Conservation (phyloP, 108 stramenopile species). For the Cyclotella baltica region DNA sequence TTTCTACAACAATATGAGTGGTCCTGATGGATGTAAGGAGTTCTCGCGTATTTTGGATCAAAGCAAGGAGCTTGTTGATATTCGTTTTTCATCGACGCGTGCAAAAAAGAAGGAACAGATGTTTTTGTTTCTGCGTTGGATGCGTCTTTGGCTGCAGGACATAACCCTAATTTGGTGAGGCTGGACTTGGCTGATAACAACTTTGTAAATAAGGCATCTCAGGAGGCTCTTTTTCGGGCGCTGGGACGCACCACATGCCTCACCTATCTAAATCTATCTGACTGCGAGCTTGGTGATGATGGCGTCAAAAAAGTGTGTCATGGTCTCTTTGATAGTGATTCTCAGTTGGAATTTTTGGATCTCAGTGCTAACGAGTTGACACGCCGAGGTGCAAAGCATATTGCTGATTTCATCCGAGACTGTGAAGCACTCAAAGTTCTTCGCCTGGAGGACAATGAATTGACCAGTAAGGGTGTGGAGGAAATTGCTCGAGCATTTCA, state of each 20-base stretch:
- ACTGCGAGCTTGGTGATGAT: conserved; percentile 62
- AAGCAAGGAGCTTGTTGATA: conserved; percentile 48
- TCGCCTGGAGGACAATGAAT: conserved; percentile 60
- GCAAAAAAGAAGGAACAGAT: conserved; percentile 34
- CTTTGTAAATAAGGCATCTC: conserved; percentile 52
- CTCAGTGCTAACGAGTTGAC: conserved; percentile 53
- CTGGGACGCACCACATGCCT: conserved; percentile 35
- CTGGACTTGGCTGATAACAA: conserved; percentile 57
- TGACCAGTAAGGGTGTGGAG: conserved; percentile 48
- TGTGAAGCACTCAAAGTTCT: conserved; percentile 48
- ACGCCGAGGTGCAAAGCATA: conserved; percentile 50
- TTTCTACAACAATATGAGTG: conserved; percentile 71
- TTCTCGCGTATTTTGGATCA: conserved; percentile 56
- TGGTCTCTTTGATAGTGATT: conserved; percentile 52
- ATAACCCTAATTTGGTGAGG: conserved; percentile 41
- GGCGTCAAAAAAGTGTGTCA: conserved; percentile 58
- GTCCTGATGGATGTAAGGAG: conserved; percentile 56
- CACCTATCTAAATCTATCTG: conserved; percentile 50
- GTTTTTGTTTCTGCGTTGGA: conserved; percentile 53
- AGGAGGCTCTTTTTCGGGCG: conserved; percentile 49
- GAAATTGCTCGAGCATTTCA: conserved; percentile 49
- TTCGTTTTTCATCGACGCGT: conserved; percentile 58
- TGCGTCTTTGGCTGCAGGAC: conserved; percentile 30
- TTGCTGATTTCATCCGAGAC: conserved; percentile 54
- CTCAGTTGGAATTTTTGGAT: conserved; percentile 53